Evolutionary conservation across 257 asterid species (phyloP).

Genomic region (Lycium ferocissimum): DNA sequence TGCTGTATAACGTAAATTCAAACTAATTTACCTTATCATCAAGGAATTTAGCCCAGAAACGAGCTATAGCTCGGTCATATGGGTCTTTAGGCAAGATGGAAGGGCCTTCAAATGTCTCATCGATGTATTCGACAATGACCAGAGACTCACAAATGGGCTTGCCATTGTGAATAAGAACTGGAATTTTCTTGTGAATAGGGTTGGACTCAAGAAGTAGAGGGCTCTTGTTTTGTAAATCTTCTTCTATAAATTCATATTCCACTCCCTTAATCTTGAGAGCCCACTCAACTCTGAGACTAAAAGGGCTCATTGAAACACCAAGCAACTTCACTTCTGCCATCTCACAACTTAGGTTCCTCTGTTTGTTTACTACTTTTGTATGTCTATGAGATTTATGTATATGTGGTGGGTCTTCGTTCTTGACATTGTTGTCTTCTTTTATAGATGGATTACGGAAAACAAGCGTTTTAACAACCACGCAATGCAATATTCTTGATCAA

Average conservation of each 20-base stretch:
- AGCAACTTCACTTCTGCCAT: constrained; percentile 11
- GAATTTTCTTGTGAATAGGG: background rate
- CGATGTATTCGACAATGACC: constrained; percentile 11
- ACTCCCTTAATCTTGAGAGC: background rate
- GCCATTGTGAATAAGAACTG: background rate
- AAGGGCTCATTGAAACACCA: background rate
- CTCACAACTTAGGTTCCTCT: background rate
- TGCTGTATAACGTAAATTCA: background rate
- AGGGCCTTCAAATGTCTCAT: background rate
- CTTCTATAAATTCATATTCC: constrained; percentile 6
- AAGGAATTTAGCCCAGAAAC: background rate
- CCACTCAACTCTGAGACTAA: background rate
- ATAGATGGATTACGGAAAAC: background rate
- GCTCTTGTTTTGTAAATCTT: background rate
- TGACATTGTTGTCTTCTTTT: background rate
- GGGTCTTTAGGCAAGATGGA: background rate
- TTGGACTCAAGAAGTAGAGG: background rate
- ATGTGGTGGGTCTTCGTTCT: background rate
- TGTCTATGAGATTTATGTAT: background rate
- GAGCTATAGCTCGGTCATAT: background rate
- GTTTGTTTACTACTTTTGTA: background rate
- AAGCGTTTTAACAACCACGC: too few species aligned
- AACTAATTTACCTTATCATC: background rate
- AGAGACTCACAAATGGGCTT: background rate
- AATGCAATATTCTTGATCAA: too few species aligned